Base-by-base conservation (phyloP, 768 basidiomycete genomes). In the Lepiota brunneoincarnata region DNA sequence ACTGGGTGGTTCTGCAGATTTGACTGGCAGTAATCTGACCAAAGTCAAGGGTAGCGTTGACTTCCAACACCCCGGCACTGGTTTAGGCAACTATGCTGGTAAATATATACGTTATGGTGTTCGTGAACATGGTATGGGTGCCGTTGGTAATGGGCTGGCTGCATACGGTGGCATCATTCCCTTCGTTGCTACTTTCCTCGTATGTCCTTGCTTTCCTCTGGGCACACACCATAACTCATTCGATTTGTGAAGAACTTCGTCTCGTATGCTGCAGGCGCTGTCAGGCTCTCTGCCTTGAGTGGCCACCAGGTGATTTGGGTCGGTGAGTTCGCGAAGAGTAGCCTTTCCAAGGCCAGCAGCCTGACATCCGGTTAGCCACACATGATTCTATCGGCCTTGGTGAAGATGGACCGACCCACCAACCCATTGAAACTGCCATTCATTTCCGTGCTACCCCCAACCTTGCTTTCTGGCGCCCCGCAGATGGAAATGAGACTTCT, bases 401-500 rank as follows among this genome's bases (percentile, higher is more conserved):
- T 61, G 93, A 97, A 69, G 94, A 97, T 61, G 94, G 95, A 23
- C 95, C 95, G 46, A 98, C 94, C 31, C 94, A 98, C 69, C 94
- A 97, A 70, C 95, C 95, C 49, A 78, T 97, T 46, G 94, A 97
- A 74, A 93, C 91, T 26, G 89, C 81, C 56, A 84, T 82, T 40
- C 89, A 87, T 70, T 77, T 97, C 69, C 90, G 95, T 60, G 89
- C 95, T 11, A 83, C 84, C 41, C 95, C 95, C 62, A 96, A 98
- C 76, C 73, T 91, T 48, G 89, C 90, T 58, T 92, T 97, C 79
- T 90, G 89, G 88, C 87, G 91, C 56, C 91, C 91, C 4, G 92
- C 93, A 23, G 93, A 97, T 67, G 94, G 95, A 31, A 96, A 97
- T 69, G 95, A 98, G 77, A 94, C 92, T n/a, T 93, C 91, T 18